Conservation (phyloP, 1,139 yeast genomes). For the Candida frijolesensis region DNA sequence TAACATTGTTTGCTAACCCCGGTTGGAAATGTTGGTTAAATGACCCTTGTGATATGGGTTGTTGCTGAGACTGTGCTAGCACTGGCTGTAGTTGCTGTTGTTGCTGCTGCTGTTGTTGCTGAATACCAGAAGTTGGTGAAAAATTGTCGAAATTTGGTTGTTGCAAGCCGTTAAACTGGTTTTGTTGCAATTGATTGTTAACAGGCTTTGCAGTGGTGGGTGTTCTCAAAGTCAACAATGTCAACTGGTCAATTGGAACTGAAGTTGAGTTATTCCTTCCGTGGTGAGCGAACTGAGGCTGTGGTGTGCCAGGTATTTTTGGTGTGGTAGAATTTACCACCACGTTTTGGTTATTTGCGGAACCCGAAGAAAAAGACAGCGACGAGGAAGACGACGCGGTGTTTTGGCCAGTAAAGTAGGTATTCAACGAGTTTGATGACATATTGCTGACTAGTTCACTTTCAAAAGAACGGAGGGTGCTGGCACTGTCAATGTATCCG, state of each 20-base stretch:
- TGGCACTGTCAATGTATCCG: constrained; percentile 7
- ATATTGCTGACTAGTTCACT: constrained; percentile 12
- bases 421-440: constrained; percentile 16
- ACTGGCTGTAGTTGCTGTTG: neutral
- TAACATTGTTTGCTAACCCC: constrained; percentile 10
- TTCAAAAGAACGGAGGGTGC: constrained; percentile 4
- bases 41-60: neutral
- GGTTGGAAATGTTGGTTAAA: constrained; percentile 8
- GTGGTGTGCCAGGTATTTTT: constrained; percentile 11
- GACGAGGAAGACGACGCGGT: constrained; percentile 13
- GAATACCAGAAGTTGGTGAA: constrained; percentile 5
- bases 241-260: constrained; percentile 34
- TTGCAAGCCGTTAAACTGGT: constrained; percentile 7
- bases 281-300: constrained; percentile 8
- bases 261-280: constrained; percentile 16
- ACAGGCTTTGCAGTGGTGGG: constrained; percentile 12
- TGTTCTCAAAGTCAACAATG: constrained; percentile 26
- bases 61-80: constrained; percentile 1
- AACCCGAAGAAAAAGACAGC: constrained; percentile 11
- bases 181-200: constrained; percentile 8
- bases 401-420: constrained; percentile 13
- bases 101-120: neutral
- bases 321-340: constrained; percentile 12
- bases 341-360: constrained; percentile 6
- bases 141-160: constrained; percentile 14